Evolutionary conservation across 345 rosid species (phyloP).

Genomic region (Citrus australasica): DNA sequence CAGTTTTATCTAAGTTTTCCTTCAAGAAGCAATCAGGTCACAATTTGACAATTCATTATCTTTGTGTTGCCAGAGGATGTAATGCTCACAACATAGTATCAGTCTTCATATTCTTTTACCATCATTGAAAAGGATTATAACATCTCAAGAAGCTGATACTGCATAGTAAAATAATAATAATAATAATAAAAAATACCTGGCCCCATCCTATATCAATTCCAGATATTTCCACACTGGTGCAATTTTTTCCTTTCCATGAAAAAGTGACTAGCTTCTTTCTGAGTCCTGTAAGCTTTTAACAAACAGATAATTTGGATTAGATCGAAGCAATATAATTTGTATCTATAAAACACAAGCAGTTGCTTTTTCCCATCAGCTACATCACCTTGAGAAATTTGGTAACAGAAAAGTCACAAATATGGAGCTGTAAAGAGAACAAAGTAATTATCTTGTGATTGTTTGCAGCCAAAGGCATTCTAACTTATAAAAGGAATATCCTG

Average conservation of each 20-base stretch:
- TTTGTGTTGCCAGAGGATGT: neutral
- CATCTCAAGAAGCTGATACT: neutral
- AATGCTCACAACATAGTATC: neutral
- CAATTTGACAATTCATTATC: neutral
- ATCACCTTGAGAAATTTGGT: neutral
- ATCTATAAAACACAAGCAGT: neutral
- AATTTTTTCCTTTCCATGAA: slow-evolving; percentile 50
- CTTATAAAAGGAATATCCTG: neutral
- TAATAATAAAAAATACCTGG: slow-evolving; percentile 51
- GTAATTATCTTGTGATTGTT: neutral
- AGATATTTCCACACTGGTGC: slow-evolving; percentile 75
- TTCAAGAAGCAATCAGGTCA: neutral
- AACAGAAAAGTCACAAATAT: neutral
- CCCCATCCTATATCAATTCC: slow-evolving; percentile 99
- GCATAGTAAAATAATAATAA: neutral
- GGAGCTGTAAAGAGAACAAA: neutral
- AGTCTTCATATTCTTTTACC: neutral
- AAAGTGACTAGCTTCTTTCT: slow-evolving; percentile 61
- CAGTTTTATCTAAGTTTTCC: neutral
- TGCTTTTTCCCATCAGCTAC: neutral
- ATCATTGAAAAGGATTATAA: neutral
- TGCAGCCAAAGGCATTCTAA: neutral
- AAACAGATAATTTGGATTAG: slow-evolving; percentile 16
- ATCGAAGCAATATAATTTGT: neutral
- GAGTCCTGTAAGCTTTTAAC: slow-evolving; percentile 73